A percentile compares a stretch with the other conserved stretches of the same genome.
phyloP scores from a whole-genome alignment of 495 filamentous ascomycete species.

The Echria macrotheca region DNA sequence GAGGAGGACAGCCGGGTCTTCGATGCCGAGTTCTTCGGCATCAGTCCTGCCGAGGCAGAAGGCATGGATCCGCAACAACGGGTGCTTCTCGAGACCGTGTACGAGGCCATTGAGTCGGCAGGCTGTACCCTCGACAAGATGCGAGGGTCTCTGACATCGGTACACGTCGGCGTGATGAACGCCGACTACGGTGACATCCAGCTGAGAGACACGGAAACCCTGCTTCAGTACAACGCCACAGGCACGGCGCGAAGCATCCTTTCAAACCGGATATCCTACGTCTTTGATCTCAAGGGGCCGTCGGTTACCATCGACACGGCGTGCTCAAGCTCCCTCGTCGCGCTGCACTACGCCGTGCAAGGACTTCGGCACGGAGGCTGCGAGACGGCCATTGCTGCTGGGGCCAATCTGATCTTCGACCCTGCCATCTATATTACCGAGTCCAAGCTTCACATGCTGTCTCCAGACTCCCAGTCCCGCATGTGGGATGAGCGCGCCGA shows the following conservation, averaged over 20 bases:
- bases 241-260: slow-evolving; percentile 30
- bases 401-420: slow-evolving; percentile 45
- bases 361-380: slow-evolving; percentile 38
- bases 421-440: slow-evolving; percentile 32
- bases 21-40: slow-evolving; percentile 51
- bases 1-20: slow-evolving; percentile 26
- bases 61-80: slow-evolving; percentile 66
- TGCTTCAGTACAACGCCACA: slow-evolving; percentile 42
- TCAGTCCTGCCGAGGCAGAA: slow-evolving; percentile 10
- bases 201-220: not conserved
- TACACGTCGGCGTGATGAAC: slow-evolving; percentile 13
- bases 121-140: slow-evolving; percentile 67
- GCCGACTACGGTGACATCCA: slow-evolving; percentile 25
- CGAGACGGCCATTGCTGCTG: slow-evolving; percentile 41
- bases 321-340: slow-evolving; percentile 50
- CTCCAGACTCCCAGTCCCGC: slow-evolving; percentile 38
- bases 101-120: slow-evolving; percentile 73
- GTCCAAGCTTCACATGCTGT: slow-evolving; percentile 31
- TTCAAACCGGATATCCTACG: slow-evolving; percentile 49
- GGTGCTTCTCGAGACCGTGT: slow-evolving; percentile 57
- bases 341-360: slow-evolving; percentile 47
- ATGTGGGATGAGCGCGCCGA: slow-evolving; percentile 55
- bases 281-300: slow-evolving; percentile 40
- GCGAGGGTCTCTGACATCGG: slow-evolving; percentile 3
- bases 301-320: slow-evolving; percentile 46